These are phyloP conservation scores for Acacia concinna DNA, from an alignment of 331 rosid species.

Conservation along the genomic window DNA sequence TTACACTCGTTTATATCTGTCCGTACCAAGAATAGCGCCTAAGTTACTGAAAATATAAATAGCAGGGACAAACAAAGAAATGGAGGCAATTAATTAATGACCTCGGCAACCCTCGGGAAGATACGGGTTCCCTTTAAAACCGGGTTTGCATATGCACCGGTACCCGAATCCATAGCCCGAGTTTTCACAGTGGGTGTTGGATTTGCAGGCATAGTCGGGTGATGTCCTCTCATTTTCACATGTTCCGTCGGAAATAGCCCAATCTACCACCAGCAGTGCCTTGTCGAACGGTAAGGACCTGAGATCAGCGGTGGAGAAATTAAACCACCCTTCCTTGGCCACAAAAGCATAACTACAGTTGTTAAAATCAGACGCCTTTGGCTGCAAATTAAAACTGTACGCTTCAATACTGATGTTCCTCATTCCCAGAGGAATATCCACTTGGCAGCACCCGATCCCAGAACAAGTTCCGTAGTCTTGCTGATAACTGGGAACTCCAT, in stretches of 20 bases:
- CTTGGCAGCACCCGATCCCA: conserved; percentile 37
- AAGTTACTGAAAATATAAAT: not conserved
- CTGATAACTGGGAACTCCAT: not conserved
- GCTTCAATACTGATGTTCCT: not conserved
- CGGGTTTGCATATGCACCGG: conserved; percentile 25
- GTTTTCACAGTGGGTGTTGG: not conserved
- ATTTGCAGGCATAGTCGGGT: conserved; percentile 1
- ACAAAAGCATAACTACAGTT: conserved; percentile 34
- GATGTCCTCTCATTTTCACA: conserved; percentile 1
- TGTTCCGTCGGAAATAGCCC: conserved; percentile 11
- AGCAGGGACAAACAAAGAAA: not conserved
- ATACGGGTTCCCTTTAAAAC: conserved; percentile 51
- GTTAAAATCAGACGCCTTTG: not conserved
- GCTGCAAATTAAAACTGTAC: not conserved
- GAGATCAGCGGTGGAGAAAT: not conserved
- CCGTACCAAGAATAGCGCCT: not conserved
- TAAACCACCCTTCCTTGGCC: not conserved
- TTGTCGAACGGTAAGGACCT: rapidly evolving
- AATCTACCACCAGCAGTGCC: conserved; percentile 17
- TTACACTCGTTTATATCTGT: conserved; percentile 36
- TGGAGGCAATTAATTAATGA: not conserved
- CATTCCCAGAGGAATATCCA: conserved; percentile 31
- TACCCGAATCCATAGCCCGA: not conserved
- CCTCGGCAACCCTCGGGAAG: conserved; percentile 32
- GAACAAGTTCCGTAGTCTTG: conserved; percentile 5